These are phyloP conservation scores for Cladosporium sphaerospermum DNA, from an alignment of 2,329 filamentous ascomycete species.

Conservation along the genomic window DNA sequence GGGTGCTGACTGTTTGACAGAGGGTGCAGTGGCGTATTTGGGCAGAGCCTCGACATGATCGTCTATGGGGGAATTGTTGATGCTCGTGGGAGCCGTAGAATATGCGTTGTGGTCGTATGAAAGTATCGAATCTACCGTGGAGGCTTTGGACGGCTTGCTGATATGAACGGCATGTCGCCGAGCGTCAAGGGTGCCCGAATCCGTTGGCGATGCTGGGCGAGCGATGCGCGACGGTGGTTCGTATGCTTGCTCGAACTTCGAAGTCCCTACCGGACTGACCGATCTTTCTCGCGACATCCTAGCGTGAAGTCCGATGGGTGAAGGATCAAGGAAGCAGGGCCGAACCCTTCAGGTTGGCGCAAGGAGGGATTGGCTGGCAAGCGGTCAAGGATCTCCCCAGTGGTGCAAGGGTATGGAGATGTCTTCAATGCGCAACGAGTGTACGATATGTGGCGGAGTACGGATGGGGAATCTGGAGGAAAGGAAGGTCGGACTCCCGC, in stretches of 20 bases:
- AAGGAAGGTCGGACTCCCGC: no score
- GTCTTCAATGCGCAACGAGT: no score
- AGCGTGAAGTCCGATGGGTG: no score
- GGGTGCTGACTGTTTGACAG: background rate
- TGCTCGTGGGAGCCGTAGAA: constrained; percentile 10
- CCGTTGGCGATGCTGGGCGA: constrained; percentile 14
- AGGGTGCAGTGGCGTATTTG: constrained; percentile 1
- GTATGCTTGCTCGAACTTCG: constrained; percentile 26
- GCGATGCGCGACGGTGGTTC: constrained; percentile 14
- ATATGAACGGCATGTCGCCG: constrained; percentile 9
- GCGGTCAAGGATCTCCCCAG: no score
- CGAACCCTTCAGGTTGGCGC: no score
- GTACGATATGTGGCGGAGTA: no score
- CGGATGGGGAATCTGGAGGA: no score
- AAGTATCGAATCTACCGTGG: constrained; percentile 5
- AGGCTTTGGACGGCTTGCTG: constrained; percentile 14
- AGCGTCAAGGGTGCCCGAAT: background rate
- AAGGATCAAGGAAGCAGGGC: no score
- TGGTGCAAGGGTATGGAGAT: no score
- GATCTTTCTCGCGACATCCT: constrained; percentile 13
- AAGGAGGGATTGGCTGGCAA: no score
- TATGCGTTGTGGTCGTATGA: constrained; percentile 2
- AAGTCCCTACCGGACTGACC: constrained; percentile 27
- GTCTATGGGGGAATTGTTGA: constrained; percentile 8
- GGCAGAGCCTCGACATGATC: background rate